Evolutionary conservation across 805 yeast species (phyloP), one percentile per base, ranked within the genome.

Genomic region (Ogataea pilisensis): DNA sequence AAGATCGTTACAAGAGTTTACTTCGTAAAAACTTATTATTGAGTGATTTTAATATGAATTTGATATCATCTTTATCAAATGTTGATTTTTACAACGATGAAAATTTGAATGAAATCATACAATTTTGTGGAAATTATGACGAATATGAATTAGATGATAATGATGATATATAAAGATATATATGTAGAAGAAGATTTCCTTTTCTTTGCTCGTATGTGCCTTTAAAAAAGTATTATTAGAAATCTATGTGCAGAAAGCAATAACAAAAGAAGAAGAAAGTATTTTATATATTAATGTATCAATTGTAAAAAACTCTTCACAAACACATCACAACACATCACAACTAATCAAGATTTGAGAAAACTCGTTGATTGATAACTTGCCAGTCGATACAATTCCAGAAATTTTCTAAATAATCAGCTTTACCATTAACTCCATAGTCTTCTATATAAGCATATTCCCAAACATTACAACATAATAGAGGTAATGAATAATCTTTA

Each of bases 301-400:
- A n/a, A n/a, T n/a, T n/a, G n/a, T n/a, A n/a, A n/a, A n/a, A n/a
- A n/a, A n/a, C n/a, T n/a, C n/a, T n/a, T n/a, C n/a, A n/a, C n/a
- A n/a, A n/a, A n/a, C n/a, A n/a, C n/a, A n/a, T n/a, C n/a, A n/a
- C n/a, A n/a, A n/a, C n/a, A n/a, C n/a, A n/a, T 35, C 14, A 9
- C 17, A 8, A 14, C 36, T 38, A 47, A 22, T 45, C 53, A 31
- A 31, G 37, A 39, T 48, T 49, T 22, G 45, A 45, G 45, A 62
- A 64, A n/a, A 63, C 43, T 52, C 69, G 59, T 21, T 49, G 42
- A 38, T 80, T 82, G 34, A 85, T 69, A 38, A 83, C 85, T 40
- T 81, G 76, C 99, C 99, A 93, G 64, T 91, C 79, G 49, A 90
- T 75, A 50, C 85, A 73, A 35, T 80, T 74, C 82, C 95, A 82